Evolutionary conservation across 352 stramenopile species (phyloP), one percentile per base, ranked within the genome.

Genomic region (Globisporangium spiculum): DNA sequence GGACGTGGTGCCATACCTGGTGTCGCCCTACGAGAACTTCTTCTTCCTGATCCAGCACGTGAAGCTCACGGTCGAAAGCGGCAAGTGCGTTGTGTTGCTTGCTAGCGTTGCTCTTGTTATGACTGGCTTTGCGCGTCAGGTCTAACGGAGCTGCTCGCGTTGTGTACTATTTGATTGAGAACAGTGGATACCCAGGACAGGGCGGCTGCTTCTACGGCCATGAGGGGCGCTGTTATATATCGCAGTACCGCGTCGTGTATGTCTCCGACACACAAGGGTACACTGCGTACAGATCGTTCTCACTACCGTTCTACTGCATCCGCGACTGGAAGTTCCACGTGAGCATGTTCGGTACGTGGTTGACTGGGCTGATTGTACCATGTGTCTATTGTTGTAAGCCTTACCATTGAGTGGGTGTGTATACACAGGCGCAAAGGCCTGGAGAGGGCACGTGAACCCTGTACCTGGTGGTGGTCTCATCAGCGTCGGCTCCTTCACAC

Each of bases 141-240:
- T 38, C 14, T 67, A 46, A 60, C 55, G 2, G 16, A 55, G 12
- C 10, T 5, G 44, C 14, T 63, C 24, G 34, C 22, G 41, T 24
- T n/a, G 30, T 65, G 1, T 24, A 14, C 2, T 52, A 60, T 24
- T 41, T 59, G 24, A 22, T 48, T 58, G 18, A 26, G 12, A 27
- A 32, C 54, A 94, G 86, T 73, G 84, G 86, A 6, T 94, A 94
- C 69, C 86, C 86, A 26, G 86, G 86, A n/a, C 77, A 92, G 70
- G 86, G 86, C 61, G 84, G 86, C 53, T 94, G 84, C 70, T 94
- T 92, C 71, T 92, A 91, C 65, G 80, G 86, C 22, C 76, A 83
- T 30, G 69, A 86, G 72, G 86, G 86, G 6, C 71, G 77, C 46
- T 92, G 84, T 66, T 92, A 87, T 66, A 74, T 92, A 20, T 94